Evolutionary conservation across 2,329 filamentous ascomycete species (phyloP).

Genomic region (Microsporum audouinii): DNA sequence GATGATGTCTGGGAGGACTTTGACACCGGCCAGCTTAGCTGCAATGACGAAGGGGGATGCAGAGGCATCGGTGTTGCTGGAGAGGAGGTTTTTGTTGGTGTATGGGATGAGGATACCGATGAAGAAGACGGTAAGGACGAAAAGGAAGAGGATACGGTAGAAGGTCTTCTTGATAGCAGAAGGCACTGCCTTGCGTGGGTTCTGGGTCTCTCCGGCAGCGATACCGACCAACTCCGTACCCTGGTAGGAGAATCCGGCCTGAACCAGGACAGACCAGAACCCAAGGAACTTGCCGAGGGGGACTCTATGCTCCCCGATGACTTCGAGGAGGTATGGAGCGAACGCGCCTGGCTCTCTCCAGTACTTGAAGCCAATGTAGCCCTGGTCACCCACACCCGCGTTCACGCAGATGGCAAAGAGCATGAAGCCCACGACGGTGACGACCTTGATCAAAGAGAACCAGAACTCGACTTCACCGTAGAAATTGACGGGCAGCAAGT

Average conservation of each 20-base stretch:
- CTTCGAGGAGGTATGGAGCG: constrained; percentile 49
- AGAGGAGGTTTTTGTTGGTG: constrained; percentile 43
- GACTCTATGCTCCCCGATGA: constrained; percentile 30
- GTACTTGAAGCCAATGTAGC: constrained; percentile 63
- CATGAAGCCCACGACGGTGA: constrained; percentile 63
- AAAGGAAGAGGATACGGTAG: constrained; percentile 58
- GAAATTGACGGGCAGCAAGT: constrained; percentile 59
- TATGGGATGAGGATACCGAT: constrained; percentile 60
- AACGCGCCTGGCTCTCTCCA: constrained; percentile 53
- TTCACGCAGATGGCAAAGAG: constrained; percentile 67
- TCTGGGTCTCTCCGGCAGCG: constrained; percentile 63
- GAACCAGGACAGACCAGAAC: constrained; percentile 43
- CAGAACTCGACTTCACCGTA: constrained; percentile 73
- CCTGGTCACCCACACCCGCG: constrained; percentile 56
- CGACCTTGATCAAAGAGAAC: constrained; percentile 64
- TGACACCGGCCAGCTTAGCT: constrained; percentile 27
- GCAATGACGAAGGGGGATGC: constrained; percentile 37
- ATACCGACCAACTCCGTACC: constrained; percentile 67
- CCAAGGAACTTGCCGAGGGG: constrained; percentile 52
- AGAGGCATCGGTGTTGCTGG: constrained; percentile 20
- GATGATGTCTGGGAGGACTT: constrained; percentile 30
- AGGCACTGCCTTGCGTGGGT: constrained; percentile 62
- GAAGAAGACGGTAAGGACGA: constrained; percentile 43
- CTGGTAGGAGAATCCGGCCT: constrained; percentile 33
- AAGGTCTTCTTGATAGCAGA: constrained; percentile 63